Evolutionary conservation across 768 basidiomycete species (phyloP).

Genomic region (Tulasnella sp.): DNA sequence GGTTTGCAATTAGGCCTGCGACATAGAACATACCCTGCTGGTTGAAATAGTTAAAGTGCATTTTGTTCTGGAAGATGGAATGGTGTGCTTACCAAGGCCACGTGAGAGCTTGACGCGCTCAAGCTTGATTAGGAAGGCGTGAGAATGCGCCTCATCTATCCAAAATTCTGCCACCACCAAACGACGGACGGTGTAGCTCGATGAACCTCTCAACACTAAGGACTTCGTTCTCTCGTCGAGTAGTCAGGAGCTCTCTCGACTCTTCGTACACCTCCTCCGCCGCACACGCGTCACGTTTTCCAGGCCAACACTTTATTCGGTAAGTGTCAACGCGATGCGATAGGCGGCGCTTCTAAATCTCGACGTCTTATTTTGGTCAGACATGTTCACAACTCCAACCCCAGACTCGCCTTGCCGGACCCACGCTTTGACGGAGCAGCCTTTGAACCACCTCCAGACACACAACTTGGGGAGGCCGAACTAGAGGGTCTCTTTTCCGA

Average conservation of each 20-base stretch:
- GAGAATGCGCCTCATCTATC: background rate
- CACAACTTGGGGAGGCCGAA: constrained; percentile 13
- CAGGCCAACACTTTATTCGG: background rate
- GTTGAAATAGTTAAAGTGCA: background rate
- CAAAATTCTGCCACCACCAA: constrained; percentile 3
- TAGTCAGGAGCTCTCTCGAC: background rate
- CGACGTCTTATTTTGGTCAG: background rate
- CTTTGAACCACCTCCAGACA: background rate
- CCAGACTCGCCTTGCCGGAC: background rate
- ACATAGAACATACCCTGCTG: background rate
- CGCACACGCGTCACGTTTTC: background rate
- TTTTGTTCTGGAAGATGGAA: background rate
- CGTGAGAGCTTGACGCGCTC: too few species aligned
- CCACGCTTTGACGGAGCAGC: background rate
- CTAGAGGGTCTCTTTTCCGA: constrained; percentile 18
- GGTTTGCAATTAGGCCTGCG: constrained; percentile 30
- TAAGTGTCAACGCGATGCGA: background rate
- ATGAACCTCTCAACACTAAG: background rate
- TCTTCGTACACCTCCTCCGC: background rate
- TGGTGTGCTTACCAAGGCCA: too few species aligned
- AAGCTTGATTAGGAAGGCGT: background rate
- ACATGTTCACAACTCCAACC: background rate
- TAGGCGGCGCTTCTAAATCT: background rate
- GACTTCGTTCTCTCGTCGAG: background rate
- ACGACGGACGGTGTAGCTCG: background rate